Evolutionary conservation across 2,329 filamentous ascomycete species (phyloP), one percentile per base, ranked within the genome.

Genomic region (Fonsecaea nubica): DNA sequence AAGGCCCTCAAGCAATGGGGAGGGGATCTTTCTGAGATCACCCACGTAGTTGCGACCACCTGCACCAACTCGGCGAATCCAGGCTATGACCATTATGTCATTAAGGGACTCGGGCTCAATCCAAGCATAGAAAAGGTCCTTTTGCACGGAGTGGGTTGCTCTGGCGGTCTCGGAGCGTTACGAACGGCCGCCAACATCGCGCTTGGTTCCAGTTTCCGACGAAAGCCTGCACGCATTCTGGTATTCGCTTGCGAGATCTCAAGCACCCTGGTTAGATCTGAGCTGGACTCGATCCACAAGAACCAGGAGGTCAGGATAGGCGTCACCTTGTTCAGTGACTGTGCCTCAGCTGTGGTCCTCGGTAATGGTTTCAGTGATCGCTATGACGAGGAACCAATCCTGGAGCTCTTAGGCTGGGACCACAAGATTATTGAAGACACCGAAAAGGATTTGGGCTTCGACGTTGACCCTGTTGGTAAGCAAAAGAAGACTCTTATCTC

Each of bases 1-100:
- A 75, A 75, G 58, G 75, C 75, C 2, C 65, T 76, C 35, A 67
- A 67, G 59, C 72, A 76, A 66, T 75, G 73, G 73, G 73, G 73
- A 36, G 73, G 73, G 36, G 71, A 72, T 52, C 58, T 71, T 21
- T 65, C 67, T 3, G 70, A 73, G 48, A 87, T 91, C 68, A 91
- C 88, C 2, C 89, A 91, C 72, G 81, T 90, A 48, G 87, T 91
- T 8, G 85, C 87, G 30, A 89, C 87, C 0, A 90, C 88, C 4
- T 90, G 89, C 74, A 91, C 88, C 8, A 86, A 90, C 74, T 89
- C 87, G 69, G 87, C 87, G 15, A 90, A 90, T 74, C 88, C 88
- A 0, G 88, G 88, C 1, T 90, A 87, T 73, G 89, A 90, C 71
- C 86, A 90, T 75, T 89, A 82, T 68, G 86, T 90, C 30, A 84